Percentiles rank a stretch among this genome's conserved stretches.
phyloP scores from a whole-genome alignment of 768 basidiomycete genomes.

The Atractiella rhizophila region DNA sequence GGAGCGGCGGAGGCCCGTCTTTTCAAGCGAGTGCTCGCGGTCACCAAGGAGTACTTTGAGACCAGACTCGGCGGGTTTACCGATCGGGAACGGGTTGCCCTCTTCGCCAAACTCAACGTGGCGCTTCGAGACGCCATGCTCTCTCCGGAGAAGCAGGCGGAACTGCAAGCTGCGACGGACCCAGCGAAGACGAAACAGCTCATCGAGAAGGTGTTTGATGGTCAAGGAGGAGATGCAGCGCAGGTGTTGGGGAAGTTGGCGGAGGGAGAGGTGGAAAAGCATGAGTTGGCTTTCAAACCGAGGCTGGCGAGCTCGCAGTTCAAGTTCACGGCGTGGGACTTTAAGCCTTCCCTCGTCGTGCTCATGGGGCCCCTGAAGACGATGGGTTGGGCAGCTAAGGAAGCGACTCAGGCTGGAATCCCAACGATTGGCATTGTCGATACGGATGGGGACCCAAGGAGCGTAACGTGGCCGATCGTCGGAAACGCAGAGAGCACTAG shows the following conservation, averaged over 20 bases:
- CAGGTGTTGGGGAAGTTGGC: neutral
- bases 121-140: neutral
- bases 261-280: neutral
- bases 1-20: too few relatives aligned
- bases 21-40: too few relatives aligned
- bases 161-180: neutral
- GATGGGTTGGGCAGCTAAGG: conserved; percentile 51
- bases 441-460: conserved; percentile 79
- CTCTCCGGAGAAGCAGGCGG: neutral
- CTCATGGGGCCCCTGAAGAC: conserved; percentile 74
- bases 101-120: too few relatives aligned
- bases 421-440: conserved; percentile 88
- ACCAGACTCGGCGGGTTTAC: too few relatives aligned
- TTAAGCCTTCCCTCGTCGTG: conserved; percentile 63
- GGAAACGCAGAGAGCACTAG: conserved; percentile 89
- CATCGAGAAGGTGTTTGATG: too few relatives aligned
- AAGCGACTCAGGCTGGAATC: conserved; percentile 66
- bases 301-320: neutral
- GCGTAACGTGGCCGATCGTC: conserved; percentile 93
- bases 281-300: too few relatives aligned
- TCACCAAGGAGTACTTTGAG: too few relatives aligned
- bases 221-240: too few relatives aligned
- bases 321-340: conserved; percentile 30
- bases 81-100: too few relatives aligned
- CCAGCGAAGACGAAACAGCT: too few relatives aligned